Percentiles rank a stretch among this genome's conserved stretches.
Conservation (phyloP, 2,329 filamentous ascomycete genomes). For the Cercospora brassicicola region DNA sequence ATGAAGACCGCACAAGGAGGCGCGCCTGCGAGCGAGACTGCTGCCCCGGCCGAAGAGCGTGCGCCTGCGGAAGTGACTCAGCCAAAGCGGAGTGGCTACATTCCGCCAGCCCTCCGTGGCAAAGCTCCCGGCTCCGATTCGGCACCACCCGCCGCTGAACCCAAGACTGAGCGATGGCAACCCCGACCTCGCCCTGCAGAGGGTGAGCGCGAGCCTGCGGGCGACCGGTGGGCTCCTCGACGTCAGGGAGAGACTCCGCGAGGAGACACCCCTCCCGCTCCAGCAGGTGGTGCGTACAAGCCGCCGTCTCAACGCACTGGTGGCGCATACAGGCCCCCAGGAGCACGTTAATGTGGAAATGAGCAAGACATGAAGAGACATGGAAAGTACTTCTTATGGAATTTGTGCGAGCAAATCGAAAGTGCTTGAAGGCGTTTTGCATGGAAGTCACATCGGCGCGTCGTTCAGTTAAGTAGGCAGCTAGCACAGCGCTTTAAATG, state of each 20-base stretch:
- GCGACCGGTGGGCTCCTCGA: slow-evolving; percentile 23
- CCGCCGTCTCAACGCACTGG: slow-evolving; percentile 30
- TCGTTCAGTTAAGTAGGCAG: slow-evolving; percentile 1
- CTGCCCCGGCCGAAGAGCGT: slow-evolving; percentile 33
- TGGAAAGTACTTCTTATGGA: slow-evolving; percentile 2
- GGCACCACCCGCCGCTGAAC: slow-evolving; percentile 31
- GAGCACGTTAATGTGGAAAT: slow-evolving; percentile 16
- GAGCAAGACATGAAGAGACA: neutral
- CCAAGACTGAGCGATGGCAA: slow-evolving; percentile 29
- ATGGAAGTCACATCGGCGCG: neutral
- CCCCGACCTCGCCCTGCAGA: slow-evolving; percentile 25
- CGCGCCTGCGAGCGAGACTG: slow-evolving; percentile 30
- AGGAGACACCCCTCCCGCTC: slow-evolving; percentile 21
- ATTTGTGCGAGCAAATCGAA: neutral
- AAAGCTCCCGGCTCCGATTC: slow-evolving; percentile 36
- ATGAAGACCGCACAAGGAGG: slow-evolving; percentile 42
- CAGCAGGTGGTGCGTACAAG: slow-evolving; percentile 27
- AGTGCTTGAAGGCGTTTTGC: neutral
- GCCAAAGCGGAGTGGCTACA: slow-evolving; percentile 46
- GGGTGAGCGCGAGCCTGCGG: slow-evolving; percentile 19
- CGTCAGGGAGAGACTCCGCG: slow-evolving; percentile 20
- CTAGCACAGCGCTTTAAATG: slow-evolving; percentile 6
- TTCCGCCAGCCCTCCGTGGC: slow-evolving; percentile 49
- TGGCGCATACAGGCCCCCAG: slow-evolving; percentile 33
- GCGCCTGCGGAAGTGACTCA: slow-evolving; percentile 42